Base-by-base conservation (phyloP, 768 basidiomycete species). In the Mycena alexandri region DNA sequence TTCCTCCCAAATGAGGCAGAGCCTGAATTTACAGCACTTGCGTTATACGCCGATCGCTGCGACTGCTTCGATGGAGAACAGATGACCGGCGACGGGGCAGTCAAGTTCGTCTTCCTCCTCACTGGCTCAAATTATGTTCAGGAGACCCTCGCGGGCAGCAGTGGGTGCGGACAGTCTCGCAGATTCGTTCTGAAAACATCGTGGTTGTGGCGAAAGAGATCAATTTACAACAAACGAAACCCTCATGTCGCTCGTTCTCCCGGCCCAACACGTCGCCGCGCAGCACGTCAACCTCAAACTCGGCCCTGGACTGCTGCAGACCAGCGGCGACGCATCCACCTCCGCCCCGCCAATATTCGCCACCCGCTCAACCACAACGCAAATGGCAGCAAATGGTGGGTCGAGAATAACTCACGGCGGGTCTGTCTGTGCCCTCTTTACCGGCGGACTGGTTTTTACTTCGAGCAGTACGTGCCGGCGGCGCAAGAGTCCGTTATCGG, bases 401-500 rank as follows among this genome's bases (percentile, higher is more conserved):
- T 98, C 11, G 96, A 99, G 72, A 86, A 87, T 63, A 94, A 93
- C 74, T 89, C 93, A 44, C 86, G 90, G 74, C 89, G 96, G 73
- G 96, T 97, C 72, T 75, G 93, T 87, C 67, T 63, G 42, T 22
- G 58, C 21, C 47, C 42, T 59, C 25, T 43, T 46, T 70, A 21
- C 53, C 62, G 9, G 52, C 54, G 64, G 50, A 16, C 24, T 41
- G 29, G 22, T 36, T 41, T 52, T 73, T 9, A 38, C 38, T 58
- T 25, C 22, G 47, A 44, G 11, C 73, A 98, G 96, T 99, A 99
- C 80, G 86, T 95, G 38, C 95, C 96, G 52, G 94, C 95, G 33
- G 79, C 91, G 8, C 93, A 95, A 70, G 97, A 99, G 76, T 89
- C 92, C 12, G 95, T 99, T 2, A 84, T 99, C 24, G 97, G 96